Conservation (phyloP, 1,284 basidiomycete genomes). For the Pseudomicrostroma phylloplanum region DNA sequence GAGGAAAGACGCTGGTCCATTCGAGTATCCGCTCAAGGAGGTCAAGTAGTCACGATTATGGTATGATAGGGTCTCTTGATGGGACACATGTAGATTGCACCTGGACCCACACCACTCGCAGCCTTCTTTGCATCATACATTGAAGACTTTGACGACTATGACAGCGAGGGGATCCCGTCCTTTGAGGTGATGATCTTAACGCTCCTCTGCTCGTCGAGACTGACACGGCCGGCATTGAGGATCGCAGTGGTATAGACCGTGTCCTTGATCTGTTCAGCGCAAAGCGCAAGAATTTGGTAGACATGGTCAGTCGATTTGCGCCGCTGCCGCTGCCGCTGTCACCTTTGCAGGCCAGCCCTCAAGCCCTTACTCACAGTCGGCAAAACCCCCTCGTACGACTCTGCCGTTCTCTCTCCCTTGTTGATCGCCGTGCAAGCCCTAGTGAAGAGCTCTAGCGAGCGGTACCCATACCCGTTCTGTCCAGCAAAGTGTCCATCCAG, state of each 20-base stretch:
- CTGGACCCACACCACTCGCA: too few relatives aligned
- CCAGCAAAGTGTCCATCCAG: conserved; percentile 86
- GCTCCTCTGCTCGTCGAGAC: conserved; percentile 75
- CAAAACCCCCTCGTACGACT: conserved; percentile 71
- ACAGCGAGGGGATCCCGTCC: conserved; percentile 19
- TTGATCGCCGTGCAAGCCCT: conserved; percentile 61
- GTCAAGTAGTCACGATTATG: conserved; percentile 16
- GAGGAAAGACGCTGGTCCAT: conserved; percentile 42
- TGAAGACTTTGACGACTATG: background rate
- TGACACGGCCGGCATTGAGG: conserved; percentile 78
- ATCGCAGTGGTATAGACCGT: conserved; percentile 86
- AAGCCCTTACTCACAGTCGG: conserved; percentile 57
- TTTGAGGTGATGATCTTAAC: conserved; percentile 68
- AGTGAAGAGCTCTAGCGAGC: conserved; percentile 86
- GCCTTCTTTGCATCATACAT: background rate
- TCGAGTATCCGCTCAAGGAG: conserved; percentile 51
- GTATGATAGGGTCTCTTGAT: too few relatives aligned
- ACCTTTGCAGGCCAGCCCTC: too few relatives aligned
- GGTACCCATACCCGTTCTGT: conserved; percentile 79
- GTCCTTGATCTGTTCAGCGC: conserved; percentile 59
- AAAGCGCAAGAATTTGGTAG: too few relatives aligned
- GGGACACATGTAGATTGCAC: too few relatives aligned
- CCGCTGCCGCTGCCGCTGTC: too few relatives aligned
- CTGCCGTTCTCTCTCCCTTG: conserved; percentile 60
- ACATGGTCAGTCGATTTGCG: too few relatives aligned